Evolutionary conservation across 1,139 yeast genomes (phyloP).

Genomic region (Debaryomycetaceae sp.): DNA sequence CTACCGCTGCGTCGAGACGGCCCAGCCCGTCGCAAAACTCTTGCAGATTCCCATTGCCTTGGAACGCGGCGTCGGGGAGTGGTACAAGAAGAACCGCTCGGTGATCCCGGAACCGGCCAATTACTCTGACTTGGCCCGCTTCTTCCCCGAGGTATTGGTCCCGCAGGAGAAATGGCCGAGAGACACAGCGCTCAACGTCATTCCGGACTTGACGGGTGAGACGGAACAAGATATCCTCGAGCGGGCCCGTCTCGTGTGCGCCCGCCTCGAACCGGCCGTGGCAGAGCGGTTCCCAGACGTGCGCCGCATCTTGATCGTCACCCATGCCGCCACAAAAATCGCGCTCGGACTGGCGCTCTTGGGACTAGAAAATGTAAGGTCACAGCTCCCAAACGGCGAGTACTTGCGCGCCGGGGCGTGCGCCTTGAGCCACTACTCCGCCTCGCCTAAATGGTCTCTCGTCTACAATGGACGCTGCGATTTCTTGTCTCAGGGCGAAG

Average conservation of each 20-base stretch:
- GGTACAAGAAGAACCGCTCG: slow-evolving; percentile 48
- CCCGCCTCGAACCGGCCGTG: slow-evolving; percentile 37
- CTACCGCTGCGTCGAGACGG: slow-evolving; percentile 81
- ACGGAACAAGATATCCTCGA: slow-evolving; percentile 48
- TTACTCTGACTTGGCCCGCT: slow-evolving; percentile 31
- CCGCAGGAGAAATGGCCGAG: slow-evolving; percentile 29
- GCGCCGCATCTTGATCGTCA: slow-evolving; percentile 47
- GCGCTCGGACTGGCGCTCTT: slow-evolving; percentile 64
- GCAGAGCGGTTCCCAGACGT: slow-evolving; percentile 44
- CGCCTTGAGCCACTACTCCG: slow-evolving; percentile 26
- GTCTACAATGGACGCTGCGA: slow-evolving; percentile 59
- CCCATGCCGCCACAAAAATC: slow-evolving; percentile 81
- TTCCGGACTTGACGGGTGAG: slow-evolving; percentile 55
- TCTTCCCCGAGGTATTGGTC: slow-evolving; percentile 38
- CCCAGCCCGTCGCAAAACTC: slow-evolving; percentile 51
- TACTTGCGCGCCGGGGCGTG: slow-evolving; percentile 40
- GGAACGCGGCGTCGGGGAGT: slow-evolving; percentile 68
- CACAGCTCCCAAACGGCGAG: slow-evolving; percentile 33
- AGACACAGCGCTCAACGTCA: slow-evolving; percentile 33
- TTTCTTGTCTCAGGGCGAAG: slow-evolving; percentile 67
- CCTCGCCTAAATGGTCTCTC: slow-evolving; percentile 36
- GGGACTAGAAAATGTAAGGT: slow-evolving; percentile 35
- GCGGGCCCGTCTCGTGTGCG: slow-evolving; percentile 43
- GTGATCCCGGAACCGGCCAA: slow-evolving; percentile 52
- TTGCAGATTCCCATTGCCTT: slow-evolving; percentile 46